Base-by-base conservation (phyloP, 768 basidiomycete genomes). In the Termitomyces sp. region DNA sequence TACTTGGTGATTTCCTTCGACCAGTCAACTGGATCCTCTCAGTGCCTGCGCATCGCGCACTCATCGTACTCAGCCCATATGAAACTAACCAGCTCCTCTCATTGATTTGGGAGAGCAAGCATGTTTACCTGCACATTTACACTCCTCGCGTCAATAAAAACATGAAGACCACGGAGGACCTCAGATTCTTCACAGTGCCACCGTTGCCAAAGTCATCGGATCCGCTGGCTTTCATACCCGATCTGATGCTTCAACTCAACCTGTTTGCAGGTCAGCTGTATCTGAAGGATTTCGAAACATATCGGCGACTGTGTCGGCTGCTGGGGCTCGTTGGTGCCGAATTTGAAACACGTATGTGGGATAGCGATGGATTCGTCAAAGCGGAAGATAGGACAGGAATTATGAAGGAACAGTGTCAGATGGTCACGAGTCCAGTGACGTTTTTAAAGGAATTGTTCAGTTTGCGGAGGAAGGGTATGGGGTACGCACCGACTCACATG, bases 261-360 rank as follows among this genome's bases (percentile, higher is more conserved):
- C 56, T 78, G 30, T 77, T 73, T 59, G 74, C 77, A 14, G 78
- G 76, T 2, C 76, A 80, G 52, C 65, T 80, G 3, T 80, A 73
- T 53, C 52, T 77, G 37, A 62, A 61, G 10, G 61, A 71, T 22
- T 61, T 68, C 24, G 55, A 54, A 11, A 60, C 69, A 2, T 79
- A 78, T 50, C 56, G 56, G 28, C 59, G 54, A 1, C 35, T 74
- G 14, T 77, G 77, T 54, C 56, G 62, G 24, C 64, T 72, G 52
- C 62, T 80, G 32, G 71, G 77, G 3, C 22, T 77, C 11, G 60
- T 68, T 28, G 49, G 62, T 7, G 54, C 51, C 41, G 57, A 64
- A 24, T 32, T 51, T 30, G 54, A 41, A 48, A 38, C n/a, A 55
- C 54, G 15, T 58, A 59, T 22, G 1, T 59, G 40, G 48, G 55